Evolutionary conservation across 106 monocot species (phyloP).

Genomic region (Phalaenopsis equestris): DNA sequence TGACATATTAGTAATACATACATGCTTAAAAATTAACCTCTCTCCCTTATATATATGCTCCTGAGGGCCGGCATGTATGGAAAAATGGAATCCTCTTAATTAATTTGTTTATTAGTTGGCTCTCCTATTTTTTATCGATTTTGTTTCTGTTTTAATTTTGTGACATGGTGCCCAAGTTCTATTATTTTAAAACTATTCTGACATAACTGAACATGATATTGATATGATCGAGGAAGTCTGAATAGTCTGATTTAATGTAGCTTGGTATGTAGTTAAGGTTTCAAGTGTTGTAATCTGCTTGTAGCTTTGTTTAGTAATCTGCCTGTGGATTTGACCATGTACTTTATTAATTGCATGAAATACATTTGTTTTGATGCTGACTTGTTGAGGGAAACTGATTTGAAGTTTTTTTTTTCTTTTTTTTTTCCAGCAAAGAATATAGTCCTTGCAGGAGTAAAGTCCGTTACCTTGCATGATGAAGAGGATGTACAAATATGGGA

Average conservation of each 20-base stretch:
- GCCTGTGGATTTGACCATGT: background rate
- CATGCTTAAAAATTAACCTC: background rate
- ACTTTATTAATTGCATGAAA: background rate
- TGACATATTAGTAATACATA: background rate
- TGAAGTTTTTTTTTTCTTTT: constrained; percentile 7
- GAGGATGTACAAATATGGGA: constrained; percentile 62
- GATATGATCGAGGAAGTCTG: background rate
- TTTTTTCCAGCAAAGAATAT: constrained; percentile 81
- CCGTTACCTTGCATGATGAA: constrained; percentile 85
- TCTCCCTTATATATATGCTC: background rate
- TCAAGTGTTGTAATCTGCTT: background rate
- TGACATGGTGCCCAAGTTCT: background rate
- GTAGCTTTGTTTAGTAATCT: background rate
- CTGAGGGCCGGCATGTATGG: background rate
- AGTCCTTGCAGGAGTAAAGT: constrained; percentile 90
- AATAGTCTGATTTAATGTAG: background rate
- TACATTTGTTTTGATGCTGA: background rate
- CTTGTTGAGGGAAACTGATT: background rate
- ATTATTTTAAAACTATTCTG: background rate
- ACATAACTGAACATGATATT: background rate
- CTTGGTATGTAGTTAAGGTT: background rate
- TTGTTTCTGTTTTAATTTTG: background rate
- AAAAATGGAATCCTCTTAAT: background rate
- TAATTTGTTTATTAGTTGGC: background rate
- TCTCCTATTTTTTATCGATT: background rate